Base-by-base conservation (phyloP, 2,329 filamentous ascomycete genomes). In the Talaromyces sp. region DNA sequence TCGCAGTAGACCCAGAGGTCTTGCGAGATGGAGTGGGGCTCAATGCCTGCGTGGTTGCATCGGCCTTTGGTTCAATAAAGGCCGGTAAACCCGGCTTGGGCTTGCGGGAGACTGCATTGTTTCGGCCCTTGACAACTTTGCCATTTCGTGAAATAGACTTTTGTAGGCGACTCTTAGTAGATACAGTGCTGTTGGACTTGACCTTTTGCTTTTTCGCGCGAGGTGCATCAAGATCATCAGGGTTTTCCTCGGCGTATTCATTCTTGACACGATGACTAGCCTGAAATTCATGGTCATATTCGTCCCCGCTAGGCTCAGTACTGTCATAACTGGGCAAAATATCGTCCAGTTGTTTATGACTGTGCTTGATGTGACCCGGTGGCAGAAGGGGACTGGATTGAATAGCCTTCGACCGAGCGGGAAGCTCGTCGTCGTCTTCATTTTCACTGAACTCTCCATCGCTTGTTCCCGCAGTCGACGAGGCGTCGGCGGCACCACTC, bases 401-500 rank as follows among this genome's bases (percentile, higher is more conserved):
- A 74, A 64, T 61, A 74, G 70, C 34, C 78, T 84, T 69, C 81
- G 69, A 73, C 62, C 73, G 71, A 34, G 71, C 67, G 16, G 78
- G 77, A 23, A 78, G 84, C 62, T 85, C 76, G 23, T 83, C 81
- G 56, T 85, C 86, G 57, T 84, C 78, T 40, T 89, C 87, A 61
- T 81, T 79, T 42, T 89, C 88, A 70, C 86, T 81, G 58, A 78
- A 79, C 40, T 81, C 79, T 57, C 91, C 85, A 61, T 95, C 90
- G 68, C 90, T 93, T 55, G 90, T 95, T 60, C 91, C 92, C 59
- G 91, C 91, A 52, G 90, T 92, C 2, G 91, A 96, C 56, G 90
- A 87, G 55, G 85, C 87, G 73, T 97, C 94, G 47, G 93, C 93
- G 69, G 87, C 88, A 55, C 93, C 93, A 74, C 94, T 97, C 66